Evolutionary conservation across 1,139 yeast species (phyloP).

Genomic region (Hansenula lynferdii): DNA sequence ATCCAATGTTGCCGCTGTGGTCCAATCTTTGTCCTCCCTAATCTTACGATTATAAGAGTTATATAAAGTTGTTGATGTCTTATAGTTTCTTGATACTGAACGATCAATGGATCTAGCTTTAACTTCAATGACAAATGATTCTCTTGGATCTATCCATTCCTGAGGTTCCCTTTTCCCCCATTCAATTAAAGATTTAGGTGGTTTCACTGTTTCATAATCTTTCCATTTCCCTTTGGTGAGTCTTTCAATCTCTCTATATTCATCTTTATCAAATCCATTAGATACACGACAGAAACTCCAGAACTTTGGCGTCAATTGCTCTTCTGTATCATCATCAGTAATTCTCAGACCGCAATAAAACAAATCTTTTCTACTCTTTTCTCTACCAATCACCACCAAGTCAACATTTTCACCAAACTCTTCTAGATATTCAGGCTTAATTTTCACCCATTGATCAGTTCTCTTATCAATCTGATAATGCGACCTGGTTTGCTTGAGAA

Average conservation of each 20-base stretch:
- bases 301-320: slow-evolving; percentile 26
- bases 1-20: slow-evolving; percentile 50
- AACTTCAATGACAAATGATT: slow-evolving; percentile 78
- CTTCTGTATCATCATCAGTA: slow-evolving; percentile 28
- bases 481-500: slow-evolving; percentile 62
- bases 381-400: slow-evolving; percentile 71
- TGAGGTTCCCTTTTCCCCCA: slow-evolving; percentile 65
- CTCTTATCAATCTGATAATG: slow-evolving; percentile 58
- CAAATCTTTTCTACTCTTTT: slow-evolving; percentile 68
- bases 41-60: slow-evolving; percentile 70
- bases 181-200: slow-evolving; percentile 39
- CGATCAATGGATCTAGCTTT: slow-evolving; percentile 73
- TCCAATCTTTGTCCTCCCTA: slow-evolving; percentile 63
- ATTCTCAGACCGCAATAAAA: slow-evolving; percentile 67
- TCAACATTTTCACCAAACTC: slow-evolving; percentile 88
- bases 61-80: slow-evolving; percentile 66
- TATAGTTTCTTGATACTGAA: slow-evolving; percentile 43
- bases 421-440: slow-evolving; percentile 86
- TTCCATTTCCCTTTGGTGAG: slow-evolving; percentile 62
- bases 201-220: slow-evolving; percentile 30
- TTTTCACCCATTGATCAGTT: slow-evolving; percentile 69
- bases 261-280: slow-evolving; percentile 71
- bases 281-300: slow-evolving; percentile 77
- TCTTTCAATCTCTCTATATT: slow-evolving; percentile 54
- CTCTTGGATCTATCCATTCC: slow-evolving; percentile 74